These are phyloP conservation scores for Hymenoscyphus linearis DNA, from an alignment of 2,329 filamentous ascomycete genomes.

Conservation along the genomic window DNA sequence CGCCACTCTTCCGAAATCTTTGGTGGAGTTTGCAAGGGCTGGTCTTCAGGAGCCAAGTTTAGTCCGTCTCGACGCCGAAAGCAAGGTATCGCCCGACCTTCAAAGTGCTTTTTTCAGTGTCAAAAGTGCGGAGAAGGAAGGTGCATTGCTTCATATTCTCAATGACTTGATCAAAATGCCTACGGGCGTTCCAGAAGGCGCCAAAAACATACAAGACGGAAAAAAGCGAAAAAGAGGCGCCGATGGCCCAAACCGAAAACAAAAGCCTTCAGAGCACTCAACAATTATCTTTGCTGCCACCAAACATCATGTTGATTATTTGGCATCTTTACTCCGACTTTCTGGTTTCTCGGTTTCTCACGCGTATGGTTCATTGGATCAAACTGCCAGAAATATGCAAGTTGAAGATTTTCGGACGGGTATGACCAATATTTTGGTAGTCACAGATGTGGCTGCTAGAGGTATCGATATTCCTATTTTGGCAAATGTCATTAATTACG, in stretches of 20 bases:
- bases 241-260: constrained; percentile 48
- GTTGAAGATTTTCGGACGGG: constrained; percentile 85
- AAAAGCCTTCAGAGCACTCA: constrained; percentile 80
- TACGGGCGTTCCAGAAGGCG: constrained; percentile 53
- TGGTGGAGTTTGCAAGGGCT: constrained; percentile 93
- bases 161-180: constrained; percentile 93
- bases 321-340: constrained; percentile 71
- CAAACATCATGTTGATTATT: constrained; percentile 95
- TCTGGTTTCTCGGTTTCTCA: constrained; percentile 88
- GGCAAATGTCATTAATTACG: constrained; percentile 97
- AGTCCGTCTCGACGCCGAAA: constrained; percentile 86
- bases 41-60: constrained; percentile 89
- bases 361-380: constrained; percentile 90
- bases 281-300: constrained; percentile 94
- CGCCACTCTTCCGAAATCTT: constrained; percentile 84
- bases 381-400: constrained; percentile 86
- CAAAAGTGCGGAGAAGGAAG: constrained; percentile 91
- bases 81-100: constrained; percentile 93
- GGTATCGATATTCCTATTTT: constrained; percentile 97
- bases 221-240: constrained; percentile 70
- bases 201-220: constrained; percentile 32
- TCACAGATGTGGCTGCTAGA: constrained; percentile 92
- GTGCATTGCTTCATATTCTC: constrained; percentile 80
- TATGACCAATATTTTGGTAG: constrained; percentile 82
- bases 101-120: constrained; percentile 92